Evolutionary conservation across 208 protist species (phyloP).

Genomic region (Naegleria fowleri): DNA sequence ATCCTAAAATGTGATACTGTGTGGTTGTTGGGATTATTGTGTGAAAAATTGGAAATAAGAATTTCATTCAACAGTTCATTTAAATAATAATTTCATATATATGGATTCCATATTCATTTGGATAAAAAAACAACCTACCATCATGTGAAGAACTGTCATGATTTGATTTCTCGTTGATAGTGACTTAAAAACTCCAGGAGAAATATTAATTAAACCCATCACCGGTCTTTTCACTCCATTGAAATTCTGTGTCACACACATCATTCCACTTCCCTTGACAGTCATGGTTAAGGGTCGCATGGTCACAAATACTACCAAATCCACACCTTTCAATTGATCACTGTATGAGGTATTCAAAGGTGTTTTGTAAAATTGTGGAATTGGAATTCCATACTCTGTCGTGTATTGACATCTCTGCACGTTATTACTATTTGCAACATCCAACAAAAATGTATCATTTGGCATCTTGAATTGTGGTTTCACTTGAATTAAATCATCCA

Average conservation of each 20-base stretch:
- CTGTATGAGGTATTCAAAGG: neutral
- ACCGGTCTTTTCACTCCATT: neutral
- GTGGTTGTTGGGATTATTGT: neutral
- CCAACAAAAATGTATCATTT: neutral
- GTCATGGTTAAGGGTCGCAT: neutral
- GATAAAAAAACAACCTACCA: too few species aligned
- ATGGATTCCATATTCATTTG: too few species aligned
- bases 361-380: neutral
- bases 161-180: neutral
- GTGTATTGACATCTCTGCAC: neutral
- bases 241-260: neutral
- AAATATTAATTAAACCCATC: neutral
- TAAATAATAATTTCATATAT: too few species aligned
- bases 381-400: neutral
- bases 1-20: neutral
- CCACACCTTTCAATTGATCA: neutral
- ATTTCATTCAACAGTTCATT: too few species aligned
- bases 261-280: neutral
- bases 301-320: neutral
- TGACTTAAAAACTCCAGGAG: neutral
- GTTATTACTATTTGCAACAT: neutral
- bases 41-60: too few species aligned
- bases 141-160: neutral
- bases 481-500: neutral
- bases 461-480: neutral